Base-by-base conservation (phyloP, 2,329 filamentous ascomycete genomes). In the Ophiocordyceps unilateralis region DNA sequence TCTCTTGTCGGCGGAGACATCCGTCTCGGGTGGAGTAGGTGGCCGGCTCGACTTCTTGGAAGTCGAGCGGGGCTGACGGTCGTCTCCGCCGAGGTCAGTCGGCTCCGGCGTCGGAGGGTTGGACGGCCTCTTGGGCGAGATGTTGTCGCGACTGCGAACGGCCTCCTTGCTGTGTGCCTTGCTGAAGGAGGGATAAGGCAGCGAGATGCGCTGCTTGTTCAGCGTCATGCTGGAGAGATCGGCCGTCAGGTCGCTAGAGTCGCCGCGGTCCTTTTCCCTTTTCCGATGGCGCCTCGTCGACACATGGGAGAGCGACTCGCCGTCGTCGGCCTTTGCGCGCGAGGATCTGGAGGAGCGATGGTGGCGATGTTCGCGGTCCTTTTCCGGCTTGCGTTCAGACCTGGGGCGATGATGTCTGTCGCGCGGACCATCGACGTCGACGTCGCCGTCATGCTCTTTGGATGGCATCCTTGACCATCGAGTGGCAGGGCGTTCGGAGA, bases 141-240 rank as follows among this genome's bases (percentile, higher is more conserved):
- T 50, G 43, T 74, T 68, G 39, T 78, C 73, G 42, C 67, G 67
- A 55, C 76, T 79, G 49, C 76, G 70, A 43, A 94, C 75, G 39
- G 78, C 76, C 64, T 95, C 89, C 60, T 87, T 91, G 68, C 86
- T 93, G 60, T 93, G 85, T 12, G 83, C 83, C 63, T 93, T 95
- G 63, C 83, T 91, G 61, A 93, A 86, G 11, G 72, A 71, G 2
- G 87, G 85, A 57, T 94, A 93, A 7, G 84, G 81, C 37, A 83
- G 57, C 47, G 70, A 72, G 28, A 67, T 57, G 23, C 69, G 68
- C 43, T 70, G 66, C 46, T 58, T 63, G 39, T 61, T 57, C 20
- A 63, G 47, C 20, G 55, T 56, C 8, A 58, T 55, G 39, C 54
- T 58, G 42, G 60, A 56, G 41, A 72, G 56, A 52, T 69, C 67